A percentile compares a stretch with the other conserved stretches of the same genome.
These are phyloP conservation scores for Penicillium fuscoglaucum DNA, from an alignment of 2,329 filamentous ascomycete genomes.

Conservation along the genomic window DNA sequence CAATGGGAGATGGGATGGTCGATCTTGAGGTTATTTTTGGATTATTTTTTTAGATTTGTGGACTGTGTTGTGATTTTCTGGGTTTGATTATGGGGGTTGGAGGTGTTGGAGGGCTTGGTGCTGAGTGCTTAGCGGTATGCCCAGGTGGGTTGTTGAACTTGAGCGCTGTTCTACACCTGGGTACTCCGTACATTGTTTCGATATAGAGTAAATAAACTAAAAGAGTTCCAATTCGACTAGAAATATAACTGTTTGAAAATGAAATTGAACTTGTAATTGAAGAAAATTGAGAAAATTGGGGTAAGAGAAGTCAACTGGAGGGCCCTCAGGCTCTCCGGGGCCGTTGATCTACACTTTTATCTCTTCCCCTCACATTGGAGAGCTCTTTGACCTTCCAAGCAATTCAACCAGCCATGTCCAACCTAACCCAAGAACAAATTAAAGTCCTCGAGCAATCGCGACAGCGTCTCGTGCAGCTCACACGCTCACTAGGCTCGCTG, in stretches of 20 bases:
- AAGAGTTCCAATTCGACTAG: background rate
- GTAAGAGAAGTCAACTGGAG: background rate
- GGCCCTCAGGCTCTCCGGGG: background rate
- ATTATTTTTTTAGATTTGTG: background rate
- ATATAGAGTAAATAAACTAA: background rate
- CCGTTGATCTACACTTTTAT: slow-evolving; percentile 1
- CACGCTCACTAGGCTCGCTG: slow-evolving; percentile 66
- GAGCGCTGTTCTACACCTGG: background rate
- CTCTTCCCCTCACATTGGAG: slow-evolving; percentile 1
- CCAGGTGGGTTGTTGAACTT: background rate
- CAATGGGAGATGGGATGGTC: background rate
- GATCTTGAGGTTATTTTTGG: slow-evolving; percentile 20
- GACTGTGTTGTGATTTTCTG: background rate
- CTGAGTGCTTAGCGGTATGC: background rate
- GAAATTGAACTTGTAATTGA: too few relatives aligned
- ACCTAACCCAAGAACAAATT: slow-evolving; percentile 44
- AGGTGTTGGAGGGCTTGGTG: background rate
- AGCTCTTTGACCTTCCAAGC: slow-evolving; percentile 2
- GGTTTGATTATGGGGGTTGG: background rate
- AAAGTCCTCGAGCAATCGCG: slow-evolving; percentile 71
- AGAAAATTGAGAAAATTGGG: background rate
- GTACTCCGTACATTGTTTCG: too few relatives aligned
- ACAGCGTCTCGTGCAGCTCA: slow-evolving; percentile 66
- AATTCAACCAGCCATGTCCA: slow-evolving; percentile 33
- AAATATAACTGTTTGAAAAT: too few relatives aligned